A percentile compares a stretch with the other conserved stretches of the same genome.
Evolutionary conservation across 495 filamentous ascomycete genomes (phyloP).

Genomic region (Articulospora tetracladia): DNA sequence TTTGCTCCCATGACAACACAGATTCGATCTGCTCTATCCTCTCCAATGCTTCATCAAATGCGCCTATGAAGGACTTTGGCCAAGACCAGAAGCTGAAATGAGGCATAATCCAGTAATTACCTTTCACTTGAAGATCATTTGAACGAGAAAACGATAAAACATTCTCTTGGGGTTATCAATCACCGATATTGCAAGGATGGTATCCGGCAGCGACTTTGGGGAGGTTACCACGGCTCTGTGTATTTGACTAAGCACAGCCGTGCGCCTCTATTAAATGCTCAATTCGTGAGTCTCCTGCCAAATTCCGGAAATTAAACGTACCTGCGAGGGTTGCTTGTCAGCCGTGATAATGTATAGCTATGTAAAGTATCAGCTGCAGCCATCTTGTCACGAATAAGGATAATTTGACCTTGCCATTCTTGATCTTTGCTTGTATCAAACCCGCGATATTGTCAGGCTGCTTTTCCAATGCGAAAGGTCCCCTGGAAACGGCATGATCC

Average conservation of each 20-base stretch:
- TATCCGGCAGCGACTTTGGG: constrained; percentile 50
- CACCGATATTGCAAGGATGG: constrained; percentile 54
- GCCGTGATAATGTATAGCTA: constrained; percentile 41
- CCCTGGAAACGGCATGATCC: constrained; percentile 38
- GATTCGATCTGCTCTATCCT: constrained; percentile 43
- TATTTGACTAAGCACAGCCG: constrained; percentile 39
- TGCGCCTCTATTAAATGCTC: constrained; percentile 31
- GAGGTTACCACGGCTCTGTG: constrained; percentile 49
- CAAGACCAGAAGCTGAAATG: constrained; percentile 80
- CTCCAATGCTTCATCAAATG: constrained; percentile 14
- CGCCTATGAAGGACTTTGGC: constrained; percentile 44
- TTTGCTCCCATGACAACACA: constrained; percentile 37
- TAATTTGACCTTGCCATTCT: constrained; percentile 33
- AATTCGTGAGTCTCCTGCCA: too few species aligned
- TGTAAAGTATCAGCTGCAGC: neutral
- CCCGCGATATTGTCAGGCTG: constrained; percentile 31
- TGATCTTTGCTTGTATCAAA: constrained; percentile 38
- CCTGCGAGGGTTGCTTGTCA: constrained; percentile 25
- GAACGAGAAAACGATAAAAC: constrained; percentile 34
- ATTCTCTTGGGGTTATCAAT: constrained; percentile 37
- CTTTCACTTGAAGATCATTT: constrained; percentile 33
- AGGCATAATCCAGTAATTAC: constrained; percentile 64
- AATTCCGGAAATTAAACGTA: too few species aligned
- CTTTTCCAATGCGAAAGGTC: constrained; percentile 38
- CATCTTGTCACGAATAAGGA: neutral